A percentile compares a stretch with the other conserved stretches of the same genome.
Evolutionary conservation across 495 filamentous ascomycete species (phyloP).

Genomic region (Acidomyces sp.): DNA sequence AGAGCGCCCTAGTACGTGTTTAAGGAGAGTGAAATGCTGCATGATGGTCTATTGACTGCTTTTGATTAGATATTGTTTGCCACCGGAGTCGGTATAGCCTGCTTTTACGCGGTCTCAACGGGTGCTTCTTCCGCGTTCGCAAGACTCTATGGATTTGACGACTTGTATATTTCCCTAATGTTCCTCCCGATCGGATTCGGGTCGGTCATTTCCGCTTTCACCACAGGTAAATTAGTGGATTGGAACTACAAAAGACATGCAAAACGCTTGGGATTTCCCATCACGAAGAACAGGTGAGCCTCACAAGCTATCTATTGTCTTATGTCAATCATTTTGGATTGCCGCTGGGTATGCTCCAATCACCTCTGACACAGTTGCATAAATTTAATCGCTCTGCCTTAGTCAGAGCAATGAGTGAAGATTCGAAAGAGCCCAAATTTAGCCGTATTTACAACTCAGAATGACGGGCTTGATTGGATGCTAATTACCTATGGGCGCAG

Average conservation of each 20-base stretch:
- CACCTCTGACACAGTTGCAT: no score
- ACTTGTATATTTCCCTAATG: slow-evolving; percentile 35
- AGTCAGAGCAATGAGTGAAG: no score
- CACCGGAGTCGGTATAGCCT: slow-evolving; percentile 29
- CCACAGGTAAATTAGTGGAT: slow-evolving; percentile 32
- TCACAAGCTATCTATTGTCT: no score
- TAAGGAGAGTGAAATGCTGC: no score
- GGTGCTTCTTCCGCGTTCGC: slow-evolving; percentile 27
- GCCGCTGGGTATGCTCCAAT: no score
- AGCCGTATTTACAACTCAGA: no score
- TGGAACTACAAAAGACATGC: slow-evolving; percentile 31
- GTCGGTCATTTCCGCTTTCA: slow-evolving; percentile 26
- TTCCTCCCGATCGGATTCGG: slow-evolving; percentile 37
- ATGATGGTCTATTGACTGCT: no score
- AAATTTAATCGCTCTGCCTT: no score
- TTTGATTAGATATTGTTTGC: slow-evolving; percentile 33
- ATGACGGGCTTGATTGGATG: no score
- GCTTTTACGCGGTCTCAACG: slow-evolving; percentile 27
- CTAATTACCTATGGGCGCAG: no score
- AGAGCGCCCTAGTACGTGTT: slow-evolving; percentile 34
- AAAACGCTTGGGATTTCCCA: slow-evolving; percentile 20
- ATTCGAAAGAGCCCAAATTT: no score
- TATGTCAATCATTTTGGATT: no score
- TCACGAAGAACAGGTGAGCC: slow-evolving; percentile 31
- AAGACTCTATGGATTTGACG: slow-evolving; percentile 30